These are phyloP conservation scores for Fraxinus nigra DNA, from an alignment of 305 asterid species.

Conservation along the genomic window DNA sequence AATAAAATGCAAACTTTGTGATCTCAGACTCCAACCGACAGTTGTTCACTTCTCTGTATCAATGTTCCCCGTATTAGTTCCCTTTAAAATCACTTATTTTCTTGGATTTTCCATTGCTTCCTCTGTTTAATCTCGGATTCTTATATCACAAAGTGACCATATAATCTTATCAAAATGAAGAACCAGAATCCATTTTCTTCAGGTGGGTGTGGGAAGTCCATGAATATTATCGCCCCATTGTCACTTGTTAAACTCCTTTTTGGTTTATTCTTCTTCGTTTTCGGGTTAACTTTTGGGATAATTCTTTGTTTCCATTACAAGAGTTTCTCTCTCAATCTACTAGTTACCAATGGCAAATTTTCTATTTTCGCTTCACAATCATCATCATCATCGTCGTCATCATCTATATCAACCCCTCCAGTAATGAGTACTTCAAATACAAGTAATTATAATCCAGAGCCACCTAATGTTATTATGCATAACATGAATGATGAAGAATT, in stretches of 20 bases:
- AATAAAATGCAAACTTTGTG: background rate
- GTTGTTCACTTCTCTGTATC: background rate
- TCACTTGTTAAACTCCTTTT: conserved; percentile 43
- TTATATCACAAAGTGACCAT: too few relatives aligned
- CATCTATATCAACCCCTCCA: too few relatives aligned
- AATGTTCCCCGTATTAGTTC: background rate
- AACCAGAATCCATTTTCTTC: background rate
- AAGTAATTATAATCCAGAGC: background rate
- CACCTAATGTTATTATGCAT: conserved; percentile 34
- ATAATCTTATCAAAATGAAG: background rate
- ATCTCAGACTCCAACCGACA: background rate
- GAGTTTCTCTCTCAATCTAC: conserved; percentile 51
- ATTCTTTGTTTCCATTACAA: conserved; percentile 54
- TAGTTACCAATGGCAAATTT: conserved; percentile 47
- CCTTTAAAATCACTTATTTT: background rate
- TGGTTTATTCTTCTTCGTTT: conserved; percentile 42
- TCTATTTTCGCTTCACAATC: conserved; percentile 40
- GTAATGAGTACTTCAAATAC: too few relatives aligned
- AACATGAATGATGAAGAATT: conserved; percentile 64
- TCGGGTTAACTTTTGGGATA: conserved; percentile 64
- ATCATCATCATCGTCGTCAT: background rate
- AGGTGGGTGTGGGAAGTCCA: background rate
- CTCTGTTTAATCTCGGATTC: too few relatives aligned
- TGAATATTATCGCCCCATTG: conserved; percentile 6
- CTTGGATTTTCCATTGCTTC: background rate